Evolutionary conservation across 1,139 yeast species (phyloP), one percentile per base, ranked within the genome.

Genomic region (Suhomyces chickasaworum): DNA sequence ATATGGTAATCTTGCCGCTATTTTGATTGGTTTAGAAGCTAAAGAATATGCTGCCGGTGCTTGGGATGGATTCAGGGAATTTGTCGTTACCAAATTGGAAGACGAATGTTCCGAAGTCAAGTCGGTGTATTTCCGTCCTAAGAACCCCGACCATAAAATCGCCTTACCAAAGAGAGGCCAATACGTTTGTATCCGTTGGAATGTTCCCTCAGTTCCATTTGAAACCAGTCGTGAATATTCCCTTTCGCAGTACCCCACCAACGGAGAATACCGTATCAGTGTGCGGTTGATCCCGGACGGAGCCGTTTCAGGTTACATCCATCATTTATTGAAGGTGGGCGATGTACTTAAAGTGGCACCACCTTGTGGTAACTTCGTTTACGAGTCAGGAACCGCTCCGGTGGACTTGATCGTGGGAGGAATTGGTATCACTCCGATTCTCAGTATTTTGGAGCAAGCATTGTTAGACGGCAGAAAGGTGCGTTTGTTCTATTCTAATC

Each of bases 341-440:
- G 83, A 78, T 48, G 54, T 50, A 3, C 51, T 84, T 7, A 69
- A 70, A 42, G 72, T 84, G 30, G 71, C 83, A 43, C 80, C 88
- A 12, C 90, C 90, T 36, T 70, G 73, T 21, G 90, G 89, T 35
- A 76, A 74, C 45, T 77, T 83, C 53, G 65, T 59, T 2, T 71
- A 75, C 57, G 52, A 55, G 8, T 46, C 51, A 3, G 32, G 38
- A 3, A 52, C 58, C 17, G 73, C 75, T 21, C 67, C 77, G 18
- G 68, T 80, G 3, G 57, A 67, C 8, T 62, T 83, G 36, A 63
- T 81, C 44, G 75, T 80, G 23, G 86, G 84, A 44, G 90, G 89
- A 45, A 82, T 83, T 53, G 90, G 89, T 52, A 78, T 83, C 47
- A 84, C 89, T 2, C 89, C 90, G 36, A 53, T 81, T 46, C 58